These are phyloP conservation scores for Trichoderma erinaceum DNA, from an alignment of 495 filamentous ascomycete species.

Conservation along the genomic window DNA sequence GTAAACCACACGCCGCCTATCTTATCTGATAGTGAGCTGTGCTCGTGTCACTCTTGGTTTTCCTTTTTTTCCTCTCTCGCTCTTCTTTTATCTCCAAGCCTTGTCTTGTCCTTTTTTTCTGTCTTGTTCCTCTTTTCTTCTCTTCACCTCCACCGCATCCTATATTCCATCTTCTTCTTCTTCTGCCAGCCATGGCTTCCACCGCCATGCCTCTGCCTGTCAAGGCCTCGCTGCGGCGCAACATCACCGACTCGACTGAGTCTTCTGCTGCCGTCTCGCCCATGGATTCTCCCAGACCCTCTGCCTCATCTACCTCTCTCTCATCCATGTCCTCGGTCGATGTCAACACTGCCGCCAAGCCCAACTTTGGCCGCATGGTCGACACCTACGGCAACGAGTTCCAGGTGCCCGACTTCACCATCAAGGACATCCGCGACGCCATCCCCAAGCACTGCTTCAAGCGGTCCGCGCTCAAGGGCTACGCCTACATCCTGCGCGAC, in stretches of 20 bases:
- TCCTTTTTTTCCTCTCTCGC: background rate
- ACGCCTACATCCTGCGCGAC: slow-evolving; percentile 67
- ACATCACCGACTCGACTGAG: slow-evolving; percentile 33
- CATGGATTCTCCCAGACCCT: slow-evolving; percentile 62
- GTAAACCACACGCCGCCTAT: background rate
- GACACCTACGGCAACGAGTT: slow-evolving; percentile 73
- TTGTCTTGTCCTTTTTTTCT: too few relatives aligned
- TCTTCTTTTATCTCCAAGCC: background rate
- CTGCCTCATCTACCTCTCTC: slow-evolving; percentile 81
- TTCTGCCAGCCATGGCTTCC: slow-evolving; percentile 33
- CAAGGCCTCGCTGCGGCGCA: slow-evolving; percentile 35
- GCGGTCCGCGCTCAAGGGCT: slow-evolving; percentile 55
- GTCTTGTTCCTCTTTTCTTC: background rate
- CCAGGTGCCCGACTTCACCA: slow-evolving; percentile 66
- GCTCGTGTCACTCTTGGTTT: background rate
- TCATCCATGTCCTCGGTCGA: slow-evolving; percentile 76
- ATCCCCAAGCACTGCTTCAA: slow-evolving; percentile 80
- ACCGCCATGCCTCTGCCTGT: slow-evolving; percentile 15
- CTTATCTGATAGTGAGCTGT: slow-evolving; percentile 10
- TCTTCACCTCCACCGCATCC: background rate
- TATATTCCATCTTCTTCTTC: background rate
- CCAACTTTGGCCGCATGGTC: slow-evolving; percentile 49
- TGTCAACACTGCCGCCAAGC: slow-evolving; percentile 24
- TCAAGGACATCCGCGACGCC: slow-evolving; percentile 74
- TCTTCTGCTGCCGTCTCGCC: slow-evolving; percentile 63